These are phyloP conservation scores for Ilex paraguariensis DNA, from an alignment of 305 asterid species.

Conservation along the genomic window DNA sequence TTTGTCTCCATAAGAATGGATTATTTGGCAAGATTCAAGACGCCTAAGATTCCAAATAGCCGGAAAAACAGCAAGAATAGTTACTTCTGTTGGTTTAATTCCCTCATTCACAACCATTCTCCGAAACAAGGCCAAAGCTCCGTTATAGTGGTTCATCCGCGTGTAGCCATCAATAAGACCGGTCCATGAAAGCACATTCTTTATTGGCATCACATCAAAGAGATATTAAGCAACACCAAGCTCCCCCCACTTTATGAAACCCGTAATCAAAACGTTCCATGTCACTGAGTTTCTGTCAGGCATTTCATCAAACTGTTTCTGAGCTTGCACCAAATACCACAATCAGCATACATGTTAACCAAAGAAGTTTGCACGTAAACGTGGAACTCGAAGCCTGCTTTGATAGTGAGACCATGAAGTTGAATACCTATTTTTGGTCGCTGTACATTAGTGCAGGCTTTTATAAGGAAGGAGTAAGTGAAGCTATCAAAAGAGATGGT, in stretches of 20 bases:
- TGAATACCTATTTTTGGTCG: constrained; percentile 33
- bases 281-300: constrained; percentile 56
- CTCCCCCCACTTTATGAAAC: constrained; percentile 65
- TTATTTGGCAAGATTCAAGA: constrained; percentile 42
- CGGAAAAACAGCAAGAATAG: constrained; percentile 65
- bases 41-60: constrained; percentile 65
- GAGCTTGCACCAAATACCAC: constrained; percentile 40
- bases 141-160: constrained; percentile 32
- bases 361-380: constrained; percentile 70
- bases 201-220: constrained; percentile 64
- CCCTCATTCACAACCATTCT: constrained; percentile 49
- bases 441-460: constrained; percentile 52
- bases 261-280: constrained; percentile 76
- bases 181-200: constrained; percentile 80
- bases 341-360: constrained; percentile 58
- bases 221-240: constrained; percentile 39
- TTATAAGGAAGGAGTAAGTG: constrained; percentile 63
- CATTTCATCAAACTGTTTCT: constrained; percentile 67
- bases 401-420: constrained; percentile 44
- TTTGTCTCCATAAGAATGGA: constrained; percentile 66
- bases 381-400: constrained; percentile 48
- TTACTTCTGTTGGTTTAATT: constrained; percentile 60
- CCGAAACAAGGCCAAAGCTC: constrained; percentile 52
- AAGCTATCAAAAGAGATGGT: constrained; percentile 54
- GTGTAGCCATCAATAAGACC: constrained; percentile 75